Conservation (phyloP, 345 rosid genomes). For the Gossypium herbaceum region DNA sequence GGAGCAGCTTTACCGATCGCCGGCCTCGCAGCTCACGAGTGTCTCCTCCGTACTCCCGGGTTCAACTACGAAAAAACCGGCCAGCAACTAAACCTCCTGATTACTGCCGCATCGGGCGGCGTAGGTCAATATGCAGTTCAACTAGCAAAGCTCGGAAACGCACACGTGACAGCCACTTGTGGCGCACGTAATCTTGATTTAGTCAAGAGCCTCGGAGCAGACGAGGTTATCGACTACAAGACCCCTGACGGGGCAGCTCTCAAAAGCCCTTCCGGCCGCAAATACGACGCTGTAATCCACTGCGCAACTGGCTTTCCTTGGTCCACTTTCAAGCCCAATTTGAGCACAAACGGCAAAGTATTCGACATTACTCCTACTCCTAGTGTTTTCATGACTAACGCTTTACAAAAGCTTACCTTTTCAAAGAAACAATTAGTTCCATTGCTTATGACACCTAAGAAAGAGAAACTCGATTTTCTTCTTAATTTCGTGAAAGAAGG, state of each 20-base stretch:
- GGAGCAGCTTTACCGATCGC: background rate
- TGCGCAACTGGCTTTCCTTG: constrained; percentile 55
- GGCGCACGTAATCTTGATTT: background rate
- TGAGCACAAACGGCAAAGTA: constrained; percentile 54
- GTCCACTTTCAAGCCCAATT: constrained; percentile 55
- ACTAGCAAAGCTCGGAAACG: constrained; percentile 1
- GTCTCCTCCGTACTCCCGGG: background rate
- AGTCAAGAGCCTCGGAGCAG: background rate
- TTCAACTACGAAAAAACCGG: background rate
- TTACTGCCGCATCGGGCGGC: background rate
- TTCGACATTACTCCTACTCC: constrained; percentile 48
- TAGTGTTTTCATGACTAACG: constrained; percentile 39
- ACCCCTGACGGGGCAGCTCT: background rate
- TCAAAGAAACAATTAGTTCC: constrained; percentile 68
- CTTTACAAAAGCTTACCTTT: constrained; percentile 45
- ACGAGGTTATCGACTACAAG: constrained; percentile 3
- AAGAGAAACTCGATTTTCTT: constrained; percentile 45
- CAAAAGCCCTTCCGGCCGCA: constrained; percentile 41
- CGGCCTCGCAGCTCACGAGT: background rate
- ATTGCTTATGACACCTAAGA: constrained; percentile 30
- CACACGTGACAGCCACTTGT: background rate
- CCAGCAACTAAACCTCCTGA: background rate
- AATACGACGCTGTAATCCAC: constrained; percentile 65
- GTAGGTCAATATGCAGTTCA: constrained; percentile 2
- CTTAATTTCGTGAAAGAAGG: constrained; percentile 50